phyloP scores from a whole-genome alignment of 768 basidiomycete genomes.

The Symmetrospora coprosmae region DNA sequence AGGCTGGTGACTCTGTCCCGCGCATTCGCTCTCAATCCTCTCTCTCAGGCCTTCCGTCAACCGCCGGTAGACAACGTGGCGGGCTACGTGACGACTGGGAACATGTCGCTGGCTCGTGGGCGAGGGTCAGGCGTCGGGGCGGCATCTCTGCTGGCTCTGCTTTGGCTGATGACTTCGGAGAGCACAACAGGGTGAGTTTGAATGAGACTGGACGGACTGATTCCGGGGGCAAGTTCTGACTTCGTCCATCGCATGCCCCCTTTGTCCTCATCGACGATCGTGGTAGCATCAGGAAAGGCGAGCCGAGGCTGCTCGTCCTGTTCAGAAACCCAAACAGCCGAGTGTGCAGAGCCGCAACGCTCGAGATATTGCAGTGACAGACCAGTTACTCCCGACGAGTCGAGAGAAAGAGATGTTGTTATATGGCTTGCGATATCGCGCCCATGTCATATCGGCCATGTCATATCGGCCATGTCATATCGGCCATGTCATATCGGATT shows the following conservation, averaged over 20 bases:
- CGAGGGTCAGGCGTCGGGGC: slow-evolving; percentile 64
- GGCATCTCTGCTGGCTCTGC: slow-evolving; percentile 43
- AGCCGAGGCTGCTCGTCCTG: slow-evolving; percentile 12
- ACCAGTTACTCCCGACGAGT: no score
- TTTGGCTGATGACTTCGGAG: slow-evolving; percentile 16
- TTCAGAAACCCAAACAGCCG: slow-evolving; percentile 25
- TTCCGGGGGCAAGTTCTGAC: no score
- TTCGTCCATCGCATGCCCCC: no score
- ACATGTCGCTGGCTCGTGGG: slow-evolving; percentile 64
- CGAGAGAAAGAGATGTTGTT: not conserved
- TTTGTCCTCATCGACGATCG: no score
- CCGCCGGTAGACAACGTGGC: slow-evolving; percentile 37
- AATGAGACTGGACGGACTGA: no score
- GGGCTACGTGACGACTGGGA: slow-evolving; percentile 73
- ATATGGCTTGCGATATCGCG: not conserved
- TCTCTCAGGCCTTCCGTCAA: slow-evolving; percentile 9
- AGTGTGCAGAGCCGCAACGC: slow-evolving; percentile 14
- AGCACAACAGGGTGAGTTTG: not conserved
- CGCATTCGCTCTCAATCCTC: no score
- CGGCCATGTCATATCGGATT: no score
- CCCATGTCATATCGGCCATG: not conserved
- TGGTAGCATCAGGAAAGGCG: not conserved
- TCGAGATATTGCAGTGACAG: slow-evolving; percentile 5
- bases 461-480: not conserved
- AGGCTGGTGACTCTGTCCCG: no score